Base-by-base conservation (phyloP, 75 land plant genomes). In the Picea sitchensis region DNA sequence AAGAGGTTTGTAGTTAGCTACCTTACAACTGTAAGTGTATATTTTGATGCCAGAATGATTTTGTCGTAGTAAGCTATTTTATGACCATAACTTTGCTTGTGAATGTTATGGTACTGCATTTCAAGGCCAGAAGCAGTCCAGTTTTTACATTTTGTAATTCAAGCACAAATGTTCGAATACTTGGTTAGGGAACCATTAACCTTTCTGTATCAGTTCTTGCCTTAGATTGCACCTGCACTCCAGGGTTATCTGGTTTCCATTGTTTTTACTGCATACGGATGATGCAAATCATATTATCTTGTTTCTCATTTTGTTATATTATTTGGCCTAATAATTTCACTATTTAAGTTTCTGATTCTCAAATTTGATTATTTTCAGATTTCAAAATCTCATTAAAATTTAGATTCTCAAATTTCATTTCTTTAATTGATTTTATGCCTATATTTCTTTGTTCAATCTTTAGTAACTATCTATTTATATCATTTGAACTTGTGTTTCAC, bases 1-100 rank as follows among this genome's bases (percentile, higher is more conserved):
- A 88, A 80, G 99, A 96, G 99, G 99, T 92, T 75, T 60, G 65
- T 30, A 6, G 58, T 34, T 54, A 80, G 71, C 73, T 69, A 31
- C 41, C 54, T 36, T 81, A 58, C 41, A 56, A 36, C 78, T 79
- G 57, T 69, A 75, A 51, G 6, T 75, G 77, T 51, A 26, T 30
- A 75, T 75, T 69, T 69, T 69, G 73, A 38, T 69, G 73, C 47
- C 73, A 69, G 73, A 69, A 69, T 20, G 47, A 36, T 69, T 69
- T 38, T 69, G 73, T 69, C 23, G 18, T 69, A 44, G 47, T 69
- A 69, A 38, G 41, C 73, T 41, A 18, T n/a, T 30, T 63, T 79
- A 26, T 14, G 8, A 59, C 59, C 34, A 79, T 78, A 32, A 17
- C 26, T 63, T 41, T 41, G 3, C 44, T 4, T 41, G 44, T 41